Base-by-base conservation (phyloP, 768 basidiomycete genomes). In the Filobasidium wieringae region DNA sequence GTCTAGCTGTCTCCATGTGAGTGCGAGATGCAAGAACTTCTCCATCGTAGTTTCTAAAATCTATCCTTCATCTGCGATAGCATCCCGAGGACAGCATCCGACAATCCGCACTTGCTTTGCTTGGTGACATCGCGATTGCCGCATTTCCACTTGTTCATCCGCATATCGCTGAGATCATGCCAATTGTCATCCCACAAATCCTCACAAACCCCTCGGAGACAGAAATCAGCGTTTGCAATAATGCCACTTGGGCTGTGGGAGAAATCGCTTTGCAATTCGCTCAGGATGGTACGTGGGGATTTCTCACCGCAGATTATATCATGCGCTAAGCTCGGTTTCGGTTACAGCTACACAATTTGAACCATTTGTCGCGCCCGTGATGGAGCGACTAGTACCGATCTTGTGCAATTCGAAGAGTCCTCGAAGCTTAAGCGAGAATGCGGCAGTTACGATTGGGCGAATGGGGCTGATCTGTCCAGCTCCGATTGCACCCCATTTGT, bases 211-310 rank as follows among this genome's bases (percentile, higher is more conserved):
- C 93, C 1, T 87, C 88, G 66, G 79, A 86, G 31, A 92, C 96
- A 73, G 90, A 91, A 68, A 83, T 97, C 62, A 92, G 89, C 64
- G 95, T 93, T 5, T 92, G 89, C 72, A 99, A 99, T 75, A 99
- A 99, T 70, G 95, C 95, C 9, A 93, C 93, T 0, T 99, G 95
- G 95, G 91, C 90, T n/a, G 91, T 95, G 29, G 95, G 95, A 41
- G 95, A 99, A 74, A 89, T 99, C 31, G 89, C 95, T 7, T 76
- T 99, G 61, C 87, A 90, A 47, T 91, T 88, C 70, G 60, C 63
- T n/a, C 55, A 53, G 26, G 64, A 70, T 53, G 54, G 62, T 30
- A 58, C 52, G 43, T 41, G 32, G n/a, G 22, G 29, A n/a, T n/a
- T n/a, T n/a, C n/a, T 27, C 27, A 40, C 4, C 29, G 37, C 31